These are phyloP conservation scores for Pichia phayaonensis DNA, from an alignment of 805 yeast genomes.

Conservation along the genomic window DNA sequence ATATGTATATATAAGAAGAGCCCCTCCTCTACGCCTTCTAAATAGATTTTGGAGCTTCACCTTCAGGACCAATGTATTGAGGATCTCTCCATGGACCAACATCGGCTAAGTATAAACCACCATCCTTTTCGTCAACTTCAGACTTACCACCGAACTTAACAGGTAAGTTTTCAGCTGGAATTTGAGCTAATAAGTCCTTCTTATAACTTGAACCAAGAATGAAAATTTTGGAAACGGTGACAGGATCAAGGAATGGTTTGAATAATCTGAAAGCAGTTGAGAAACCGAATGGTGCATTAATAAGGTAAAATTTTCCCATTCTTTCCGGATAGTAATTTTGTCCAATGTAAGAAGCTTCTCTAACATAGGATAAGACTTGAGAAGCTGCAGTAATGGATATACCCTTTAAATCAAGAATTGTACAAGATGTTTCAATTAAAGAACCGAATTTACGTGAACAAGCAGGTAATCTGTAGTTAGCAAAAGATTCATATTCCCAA, in stretches of 20 bases:
- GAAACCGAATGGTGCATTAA: conserved; percentile 97
- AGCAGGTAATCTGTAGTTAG: conserved; percentile 80
- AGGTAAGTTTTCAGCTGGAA: conserved; percentile 91
- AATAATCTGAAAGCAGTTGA: conserved; percentile 86
- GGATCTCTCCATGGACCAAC: conserved; percentile 97
- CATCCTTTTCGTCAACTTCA: conserved; percentile 53
- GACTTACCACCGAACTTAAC: conserved; percentile 83
- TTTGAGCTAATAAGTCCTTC: conserved; percentile 80
- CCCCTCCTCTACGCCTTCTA: too few species aligned
- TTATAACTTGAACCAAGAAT: conserved; percentile 75
- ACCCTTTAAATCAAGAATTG: conserved; percentile 91
- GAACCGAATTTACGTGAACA: conserved; percentile 76
- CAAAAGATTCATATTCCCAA: conserved; percentile 95
- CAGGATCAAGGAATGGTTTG: conserved; percentile 95
- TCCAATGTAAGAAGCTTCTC: conserved; percentile 89
- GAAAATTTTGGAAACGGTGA: conserved; percentile 90
- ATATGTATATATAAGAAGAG: too few species aligned
- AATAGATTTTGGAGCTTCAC: conserved; percentile 64
- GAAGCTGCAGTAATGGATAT: conserved; percentile 78
- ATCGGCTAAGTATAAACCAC: conserved; percentile 82
- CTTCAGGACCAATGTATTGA: conserved; percentile 87
- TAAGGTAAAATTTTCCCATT: conserved; percentile 95
- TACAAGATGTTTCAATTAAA: conserved; percentile 92
- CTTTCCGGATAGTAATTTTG: conserved; percentile 98
- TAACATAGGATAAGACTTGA: conserved; percentile 79